Conservation (phyloP, 495 filamentous ascomycete genomes). For the Trichoderma asperelloides region DNA sequence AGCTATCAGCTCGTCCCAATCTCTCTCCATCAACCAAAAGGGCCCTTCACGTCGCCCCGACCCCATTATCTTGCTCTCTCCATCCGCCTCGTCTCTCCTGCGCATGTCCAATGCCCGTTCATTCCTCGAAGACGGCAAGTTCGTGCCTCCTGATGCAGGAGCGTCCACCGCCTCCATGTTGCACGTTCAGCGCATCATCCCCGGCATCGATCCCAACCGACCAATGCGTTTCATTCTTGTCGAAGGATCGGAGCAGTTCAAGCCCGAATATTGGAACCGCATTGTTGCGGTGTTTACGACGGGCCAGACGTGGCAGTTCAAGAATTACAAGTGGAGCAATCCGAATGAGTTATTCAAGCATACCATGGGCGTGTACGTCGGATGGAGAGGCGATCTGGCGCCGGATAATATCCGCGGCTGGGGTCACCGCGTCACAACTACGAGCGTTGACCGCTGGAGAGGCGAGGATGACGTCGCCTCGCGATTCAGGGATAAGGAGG, state of each 20-base stretch:
- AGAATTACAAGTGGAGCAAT: conserved; percentile 91
- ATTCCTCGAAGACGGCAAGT: conserved; percentile 82
- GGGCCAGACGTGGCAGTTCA: conserved; percentile 97
- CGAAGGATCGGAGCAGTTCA: conserved; percentile 86
- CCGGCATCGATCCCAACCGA: conserved; percentile 58
- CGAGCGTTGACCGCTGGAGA: conserved; percentile 72
- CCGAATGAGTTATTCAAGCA: conserved; percentile 84
- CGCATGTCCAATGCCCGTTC: conserved; percentile 94
- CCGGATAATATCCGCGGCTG: conserved; percentile 70
- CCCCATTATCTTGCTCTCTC: conserved; percentile 96
- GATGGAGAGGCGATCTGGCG: conserved; percentile 77
- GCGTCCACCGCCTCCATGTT: conserved; percentile 64
- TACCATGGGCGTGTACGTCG: conserved; percentile 78
- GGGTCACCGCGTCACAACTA: conserved; percentile 71
- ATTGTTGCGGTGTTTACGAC: conserved; percentile 98
- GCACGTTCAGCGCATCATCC: conserved; percentile 70
- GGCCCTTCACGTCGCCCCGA: conserved; percentile 54
- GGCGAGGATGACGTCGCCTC: conserved; percentile 48
- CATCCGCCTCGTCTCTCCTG: conserved; percentile 95
- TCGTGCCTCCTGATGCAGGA: conserved; percentile 63
- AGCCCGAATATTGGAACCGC: conserved; percentile 93
- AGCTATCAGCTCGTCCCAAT: conserved; percentile 24
- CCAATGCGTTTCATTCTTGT: conserved; percentile 91
- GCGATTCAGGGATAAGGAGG: conserved; percentile 84
- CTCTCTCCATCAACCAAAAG: conserved; percentile 41